Evolutionary conservation across 805 yeast species (phyloP), one percentile per base, ranked within the genome.

Genomic region (Cyberlindnera sargentensis): DNA sequence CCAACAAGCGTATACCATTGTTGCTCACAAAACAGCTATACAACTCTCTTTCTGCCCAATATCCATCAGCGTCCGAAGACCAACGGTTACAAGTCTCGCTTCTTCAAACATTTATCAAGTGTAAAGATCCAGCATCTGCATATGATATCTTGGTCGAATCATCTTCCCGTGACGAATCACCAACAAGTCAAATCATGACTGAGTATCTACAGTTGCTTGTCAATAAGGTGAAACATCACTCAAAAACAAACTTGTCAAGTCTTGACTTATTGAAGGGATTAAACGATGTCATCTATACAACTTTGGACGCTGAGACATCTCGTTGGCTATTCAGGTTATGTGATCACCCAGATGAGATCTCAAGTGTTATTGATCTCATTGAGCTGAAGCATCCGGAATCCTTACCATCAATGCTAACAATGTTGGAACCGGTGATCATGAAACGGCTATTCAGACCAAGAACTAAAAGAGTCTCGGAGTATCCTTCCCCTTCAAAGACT

Each of bases 281-380:
- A 6, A 46, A 46, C 10, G 48, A 47, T 32, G 36, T 47, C 29
- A 40, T 47, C 29, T 45, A 33, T 25, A 45, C 48, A 4, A 46
- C 50, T 1, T 25, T 49, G 20, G 23, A 33, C 23, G 26, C 36
- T 2, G 15, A 11, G 6, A 31, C 36, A 23, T 39, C 43, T 1
- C 10, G 10, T 6, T 7, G n/a, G 4, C 34, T 49, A 24, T 25
- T 49, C 9, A 6, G n/a, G 4, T 15, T 30, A 2, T 44, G 43
- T 4, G 39, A 36, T 9, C 31, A 47, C 5, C 25, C 43, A 8
- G 31, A 34, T 15, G 52, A 49, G 34, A 31, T 49, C 10, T 30
- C 41, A 7, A 42, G 48, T 24, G 29, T 49, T 5, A 9, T 49
- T 20, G 52, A 49, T 26, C 31, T 49, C 11, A 10, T 44, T 24